Percentiles rank a stretch among this genome's conserved stretches.
These are phyloP conservation scores for Capronia coronata DNA, from an alignment of 2,329 filamentous ascomycete species.

Conservation along the genomic window DNA sequence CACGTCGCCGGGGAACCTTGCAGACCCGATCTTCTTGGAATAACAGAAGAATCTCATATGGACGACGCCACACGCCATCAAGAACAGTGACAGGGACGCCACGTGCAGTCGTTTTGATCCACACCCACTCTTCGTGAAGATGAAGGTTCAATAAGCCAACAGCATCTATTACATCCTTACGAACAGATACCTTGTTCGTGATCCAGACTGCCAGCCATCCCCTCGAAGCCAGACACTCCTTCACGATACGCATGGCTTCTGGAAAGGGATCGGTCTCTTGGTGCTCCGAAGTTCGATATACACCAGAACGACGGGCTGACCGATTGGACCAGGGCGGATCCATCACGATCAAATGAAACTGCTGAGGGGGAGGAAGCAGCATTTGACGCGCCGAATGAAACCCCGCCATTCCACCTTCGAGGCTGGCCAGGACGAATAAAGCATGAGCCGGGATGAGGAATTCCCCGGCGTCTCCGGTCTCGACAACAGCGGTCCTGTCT, in stretches of 20 bases:
- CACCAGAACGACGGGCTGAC: conserved; percentile 49
- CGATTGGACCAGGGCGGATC: conserved; percentile 61
- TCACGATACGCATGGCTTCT: conserved; percentile 42
- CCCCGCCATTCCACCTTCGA: conserved; percentile 27
- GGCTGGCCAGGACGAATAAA: conserved; percentile 43
- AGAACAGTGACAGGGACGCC: conserved; percentile 50
- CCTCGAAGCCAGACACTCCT: conserved; percentile 36
- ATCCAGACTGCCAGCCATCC: conserved; percentile 54
- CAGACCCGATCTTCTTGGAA: conserved; percentile 33
- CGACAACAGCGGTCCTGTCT: not conserved
- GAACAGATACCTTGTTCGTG: conserved; percentile 51
- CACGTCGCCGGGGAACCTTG: conserved; percentile 39
- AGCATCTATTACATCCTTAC: conserved; percentile 43
- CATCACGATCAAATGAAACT: conserved; percentile 54
- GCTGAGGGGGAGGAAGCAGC: conserved; percentile 20
- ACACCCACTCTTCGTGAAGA: conserved; percentile 56
- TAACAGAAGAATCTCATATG: conserved; percentile 55
- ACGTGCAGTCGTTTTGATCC: conserved; percentile 52
- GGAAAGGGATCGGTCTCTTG: conserved; percentile 27
- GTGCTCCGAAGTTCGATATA: conserved; percentile 40
- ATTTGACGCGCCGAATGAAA: conserved; percentile 30
- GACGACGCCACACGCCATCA: conserved; percentile 52
- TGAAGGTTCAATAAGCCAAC: conserved; percentile 45
- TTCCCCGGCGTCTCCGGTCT: conserved; percentile 26
- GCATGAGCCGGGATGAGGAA: conserved; percentile 47